Evolutionary conservation across 2,329 filamentous ascomycete species (phyloP), one percentile per base, ranked within the genome.

Genomic region (Escovopsis sp.): DNA sequence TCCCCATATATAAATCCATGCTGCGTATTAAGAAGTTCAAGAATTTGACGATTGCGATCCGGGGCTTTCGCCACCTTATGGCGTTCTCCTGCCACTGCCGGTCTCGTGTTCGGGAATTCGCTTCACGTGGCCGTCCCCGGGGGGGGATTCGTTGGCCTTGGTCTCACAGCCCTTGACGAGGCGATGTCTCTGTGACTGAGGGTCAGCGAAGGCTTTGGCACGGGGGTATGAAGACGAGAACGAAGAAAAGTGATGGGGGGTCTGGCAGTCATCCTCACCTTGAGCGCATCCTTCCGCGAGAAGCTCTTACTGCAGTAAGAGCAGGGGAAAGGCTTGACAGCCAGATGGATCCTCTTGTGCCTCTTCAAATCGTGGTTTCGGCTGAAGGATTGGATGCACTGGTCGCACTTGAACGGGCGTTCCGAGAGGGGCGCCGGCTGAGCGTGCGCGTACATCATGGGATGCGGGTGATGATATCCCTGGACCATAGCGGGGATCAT

Each of bases 311-410:
- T 86, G 54, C 90, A 98, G 50, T 80, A 79, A 6, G 66, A 73
- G 55, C 90, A 98, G 0, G 87, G 87, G 55, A 88, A 96, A 0
- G 90, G 90, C 65, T 98, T 98, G 28, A 96, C 84, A 0, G 86
- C 83, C 39, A 96, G 60, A 57, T 98, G 90, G 39, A 96, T 96
- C 34, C 86, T 68, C 65, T 94, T 94, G 56, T 98, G 90, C 35
- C 90, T 72, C 61, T 98, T 98, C 47, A 96, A 58, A 51, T 96
- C 90, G 52, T 96, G 90, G 45, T 96, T 96, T 4, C 90, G 70
- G 56, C 93, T 96, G 62, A 98, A 98, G 27, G 83, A 87, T 54
- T 93, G 85, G 1, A 82, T 75, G 51, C 90, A 98, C 52, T 82
- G 72, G 47, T 96, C 86, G 54, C 90, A 98, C 57, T 87, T 87